A percentile compares a stretch with the other conserved stretches of the same genome.
Evolutionary conservation across 23 red algal species (phyloP).

Genomic region (Gracilaria domingensis): DNA sequence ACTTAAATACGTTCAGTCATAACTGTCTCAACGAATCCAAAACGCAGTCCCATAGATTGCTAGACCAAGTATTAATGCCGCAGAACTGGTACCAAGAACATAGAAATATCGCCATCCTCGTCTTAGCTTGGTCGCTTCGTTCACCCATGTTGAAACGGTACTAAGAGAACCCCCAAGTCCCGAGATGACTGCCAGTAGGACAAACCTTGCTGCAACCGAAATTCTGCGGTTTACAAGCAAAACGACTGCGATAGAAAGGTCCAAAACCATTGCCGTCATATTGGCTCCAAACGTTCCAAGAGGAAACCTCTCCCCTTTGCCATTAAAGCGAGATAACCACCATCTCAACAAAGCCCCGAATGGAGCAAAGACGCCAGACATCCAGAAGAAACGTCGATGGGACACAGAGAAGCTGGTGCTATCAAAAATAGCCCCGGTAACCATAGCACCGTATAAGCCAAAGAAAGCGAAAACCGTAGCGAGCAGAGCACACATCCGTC

Average conservation of each 20-base stretch:
- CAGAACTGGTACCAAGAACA: constrained; percentile 6
- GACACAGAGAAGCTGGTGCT: not conserved
- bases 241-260: constrained; percentile 17
- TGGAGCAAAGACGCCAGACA: constrained; percentile 39
- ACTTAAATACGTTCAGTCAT: too few relatives aligned
- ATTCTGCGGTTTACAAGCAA: not conserved
- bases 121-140: constrained; percentile 4
- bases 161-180: constrained; percentile 65
- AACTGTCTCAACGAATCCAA: constrained; percentile 6
- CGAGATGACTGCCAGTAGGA: constrained; percentile 32
- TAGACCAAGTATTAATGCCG: constrained; percentile 18
- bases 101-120: constrained; percentile 30
- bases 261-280: constrained; percentile 43
- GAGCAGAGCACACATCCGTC: not conserved
- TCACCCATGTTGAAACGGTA: constrained; percentile 66
- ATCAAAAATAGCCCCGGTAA: constrained; percentile 10
- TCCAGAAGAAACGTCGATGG: constrained; percentile 17
- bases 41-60: constrained; percentile 27
- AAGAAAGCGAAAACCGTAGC: not conserved
- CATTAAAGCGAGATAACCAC: constrained; percentile 46
- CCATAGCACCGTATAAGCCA: not conserved
- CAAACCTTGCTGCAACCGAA: not conserved
- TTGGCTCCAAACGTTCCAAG: constrained; percentile 62
- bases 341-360: constrained; percentile 41
- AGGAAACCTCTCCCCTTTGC: constrained; percentile 12